Conservation (phyloP, 2,329 filamentous ascomycete genomes). For the Colletotrichum tropicale region DNA sequence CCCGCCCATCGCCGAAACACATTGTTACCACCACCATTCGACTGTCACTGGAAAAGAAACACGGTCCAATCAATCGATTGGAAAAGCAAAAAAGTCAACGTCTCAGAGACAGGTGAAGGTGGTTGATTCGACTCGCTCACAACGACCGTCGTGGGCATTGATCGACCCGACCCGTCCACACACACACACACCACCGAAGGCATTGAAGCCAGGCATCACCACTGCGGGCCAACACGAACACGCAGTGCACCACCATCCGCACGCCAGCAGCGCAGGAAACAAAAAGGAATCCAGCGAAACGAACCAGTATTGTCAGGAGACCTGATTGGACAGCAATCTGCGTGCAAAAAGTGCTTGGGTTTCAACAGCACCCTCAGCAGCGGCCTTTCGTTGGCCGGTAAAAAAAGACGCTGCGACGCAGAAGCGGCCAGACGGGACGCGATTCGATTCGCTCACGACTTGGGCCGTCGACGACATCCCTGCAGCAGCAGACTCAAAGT, state of each 20-base stretch:
- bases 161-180: background rate
- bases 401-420: background rate
- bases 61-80: background rate
- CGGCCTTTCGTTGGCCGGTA: background rate
- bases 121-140: background rate
- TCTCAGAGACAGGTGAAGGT: background rate
- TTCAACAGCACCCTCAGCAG: background rate
- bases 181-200: background rate
- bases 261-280: background rate
- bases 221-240: background rate
- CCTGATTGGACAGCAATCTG: background rate
- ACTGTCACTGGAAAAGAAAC: background rate
- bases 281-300: background rate
- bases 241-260: background rate
- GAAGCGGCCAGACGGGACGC: background rate
- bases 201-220: background rate
- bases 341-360: background rate
- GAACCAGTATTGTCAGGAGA: background rate
- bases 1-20: background rate
- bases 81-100: background rate
- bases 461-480: background rate
- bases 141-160: background rate
- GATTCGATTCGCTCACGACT: slow-evolving; percentile 8
- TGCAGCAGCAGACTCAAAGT: background rate
- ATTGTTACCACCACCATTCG: background rate